A percentile compares a stretch with the other conserved stretches of the same genome.
These are phyloP conservation scores for Pythium aristosporum DNA, from an alignment of 352 stramenopile species.

Conservation along the genomic window DNA sequence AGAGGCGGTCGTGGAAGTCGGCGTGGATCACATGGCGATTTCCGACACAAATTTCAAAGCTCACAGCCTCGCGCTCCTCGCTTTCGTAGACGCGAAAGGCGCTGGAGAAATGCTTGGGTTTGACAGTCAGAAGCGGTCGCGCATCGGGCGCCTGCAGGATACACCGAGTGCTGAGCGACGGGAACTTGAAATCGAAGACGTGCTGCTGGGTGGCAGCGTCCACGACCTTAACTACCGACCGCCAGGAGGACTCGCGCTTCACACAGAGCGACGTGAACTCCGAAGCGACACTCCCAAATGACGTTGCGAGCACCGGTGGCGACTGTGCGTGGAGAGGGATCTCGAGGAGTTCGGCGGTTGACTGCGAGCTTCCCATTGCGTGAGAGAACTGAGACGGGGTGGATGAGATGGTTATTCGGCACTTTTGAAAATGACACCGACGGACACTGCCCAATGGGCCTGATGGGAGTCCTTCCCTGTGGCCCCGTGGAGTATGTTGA, in stretches of 20 bases:
- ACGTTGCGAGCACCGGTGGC: conserved; percentile 2
- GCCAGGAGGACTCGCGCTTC: background rate
- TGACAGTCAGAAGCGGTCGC: background rate
- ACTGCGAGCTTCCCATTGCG: conserved; percentile 8
- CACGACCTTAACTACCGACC: background rate
- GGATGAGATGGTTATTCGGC: too few relatives aligned
- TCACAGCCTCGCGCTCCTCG: background rate
- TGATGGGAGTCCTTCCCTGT: too few relatives aligned
- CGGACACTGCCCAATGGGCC: too few relatives aligned
- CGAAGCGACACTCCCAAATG: background rate
- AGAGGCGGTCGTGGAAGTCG: conserved; percentile 10
- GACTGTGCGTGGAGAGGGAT: conserved; percentile 18
- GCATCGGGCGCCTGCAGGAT: background rate
- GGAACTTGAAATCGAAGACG: conserved; percentile 5
- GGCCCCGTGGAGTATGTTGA: too few relatives aligned
- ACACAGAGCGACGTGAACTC: conserved; percentile 15
- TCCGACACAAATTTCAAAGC: background rate
- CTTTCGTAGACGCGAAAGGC: conserved; percentile 10
- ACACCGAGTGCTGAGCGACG: background rate
- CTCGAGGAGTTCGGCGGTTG: background rate
- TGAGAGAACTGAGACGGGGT: too few relatives aligned
- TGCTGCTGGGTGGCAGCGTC: background rate
- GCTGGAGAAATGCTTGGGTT: background rate
- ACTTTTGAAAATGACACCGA: too few relatives aligned
- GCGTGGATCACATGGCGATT: background rate